Conservation (phyloP, 805 yeast species). For the Yamadazyma nakazawae region DNA sequence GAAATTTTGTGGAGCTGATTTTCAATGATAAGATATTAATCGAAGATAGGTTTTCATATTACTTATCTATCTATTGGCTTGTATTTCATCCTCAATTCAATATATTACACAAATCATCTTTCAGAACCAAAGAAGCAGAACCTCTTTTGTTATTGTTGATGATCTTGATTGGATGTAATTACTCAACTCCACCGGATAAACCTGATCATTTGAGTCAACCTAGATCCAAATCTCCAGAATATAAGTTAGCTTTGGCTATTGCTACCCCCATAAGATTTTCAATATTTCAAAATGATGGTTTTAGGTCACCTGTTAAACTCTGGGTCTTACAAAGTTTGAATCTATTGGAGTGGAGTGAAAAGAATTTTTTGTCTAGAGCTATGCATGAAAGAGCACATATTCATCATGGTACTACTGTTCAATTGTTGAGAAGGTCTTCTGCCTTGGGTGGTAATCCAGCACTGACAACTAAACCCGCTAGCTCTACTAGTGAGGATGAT, state of each 20-base stretch:
- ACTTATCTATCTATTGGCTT: conserved; percentile 49
- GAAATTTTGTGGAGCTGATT: conserved; percentile 24
- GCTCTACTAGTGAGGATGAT: conserved; percentile 28
- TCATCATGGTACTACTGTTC: conserved; percentile 85
- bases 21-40: conserved; percentile 21
- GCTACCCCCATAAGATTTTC: conserved; percentile 64
- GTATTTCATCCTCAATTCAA: conserved; percentile 59
- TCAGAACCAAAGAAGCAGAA: conserved; percentile 45
- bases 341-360: conserved; percentile 76
- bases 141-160: conserved; percentile 52
- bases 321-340: conserved; percentile 76
- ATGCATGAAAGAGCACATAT: conserved; percentile 81
- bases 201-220: conserved; percentile 10
- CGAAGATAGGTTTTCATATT: conserved; percentile 35
- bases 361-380: conserved; percentile 61
- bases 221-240: conserved; percentile 28
- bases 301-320: conserved; percentile 70
- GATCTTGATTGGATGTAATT: conserved; percentile 55
- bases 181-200: conserved; percentile 18
- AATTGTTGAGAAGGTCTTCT: conserved; percentile 71
- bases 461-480: background rate
- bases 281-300: conserved; percentile 67
- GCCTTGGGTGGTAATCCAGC: conserved; percentile 69
- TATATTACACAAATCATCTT: conserved; percentile 57
- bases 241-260: conserved; percentile 43